phyloP scores from a whole-genome alignment of 2,329 filamentous ascomycete species.

The Fusarium redolens region DNA sequence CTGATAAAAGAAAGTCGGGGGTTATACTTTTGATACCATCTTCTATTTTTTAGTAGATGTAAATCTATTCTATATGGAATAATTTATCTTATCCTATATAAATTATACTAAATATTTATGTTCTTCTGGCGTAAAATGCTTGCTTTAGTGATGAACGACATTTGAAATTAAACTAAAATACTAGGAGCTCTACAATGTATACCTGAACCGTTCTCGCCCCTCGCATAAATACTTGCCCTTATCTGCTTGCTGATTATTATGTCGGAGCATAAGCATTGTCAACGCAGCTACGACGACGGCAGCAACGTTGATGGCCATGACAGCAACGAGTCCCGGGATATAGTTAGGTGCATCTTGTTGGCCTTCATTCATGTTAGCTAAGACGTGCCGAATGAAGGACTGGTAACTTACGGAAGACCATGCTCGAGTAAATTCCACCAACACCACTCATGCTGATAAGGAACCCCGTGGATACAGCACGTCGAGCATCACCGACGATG shows the following conservation, averaged over 20 bases:
- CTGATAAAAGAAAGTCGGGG: no score
- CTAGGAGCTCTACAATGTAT: background rate
- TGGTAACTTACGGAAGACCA: slow-evolving; percentile 26
- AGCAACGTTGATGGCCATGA: slow-evolving; percentile 22
- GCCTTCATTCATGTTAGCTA: background rate
- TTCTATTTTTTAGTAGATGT: no score
- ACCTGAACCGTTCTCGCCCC: slow-evolving; percentile 12
- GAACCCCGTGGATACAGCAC: slow-evolving; percentile 25
- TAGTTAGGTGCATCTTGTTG: slow-evolving; percentile 34
- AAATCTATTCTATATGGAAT: no score
- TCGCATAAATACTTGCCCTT: background rate
- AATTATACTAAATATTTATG: no score
- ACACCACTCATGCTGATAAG: slow-evolving; percentile 30
- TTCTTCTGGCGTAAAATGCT: no score
- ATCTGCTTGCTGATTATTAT: background rate
- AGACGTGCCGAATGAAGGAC: fast-evolving
- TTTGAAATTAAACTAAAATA: no score
- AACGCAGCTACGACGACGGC: slow-evolving; percentile 9
- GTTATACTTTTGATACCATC: no score
- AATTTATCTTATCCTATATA: no score
- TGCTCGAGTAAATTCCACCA: slow-evolving; percentile 31
- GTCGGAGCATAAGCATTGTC: slow-evolving; percentile 20
- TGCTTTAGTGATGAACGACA: no score
- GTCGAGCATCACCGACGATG: slow-evolving; percentile 21
- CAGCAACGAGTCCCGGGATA: slow-evolving; percentile 16